Evolutionary conservation across 352 stramenopile species (phyloP).

Genomic region (Globisporangium viniferum): DNA sequence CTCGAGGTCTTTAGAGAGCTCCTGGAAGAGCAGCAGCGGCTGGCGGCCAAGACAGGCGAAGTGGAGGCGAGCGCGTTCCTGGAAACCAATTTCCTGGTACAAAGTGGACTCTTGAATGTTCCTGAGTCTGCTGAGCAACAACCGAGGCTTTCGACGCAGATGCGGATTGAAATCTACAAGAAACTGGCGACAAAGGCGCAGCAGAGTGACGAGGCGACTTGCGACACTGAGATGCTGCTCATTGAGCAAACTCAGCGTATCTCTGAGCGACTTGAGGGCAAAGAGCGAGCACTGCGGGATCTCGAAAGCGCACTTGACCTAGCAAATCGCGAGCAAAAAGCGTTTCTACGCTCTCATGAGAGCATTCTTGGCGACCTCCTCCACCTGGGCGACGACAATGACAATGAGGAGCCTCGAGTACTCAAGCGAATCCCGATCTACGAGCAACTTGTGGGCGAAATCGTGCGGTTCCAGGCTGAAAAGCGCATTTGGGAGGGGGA

Average conservation of each 20-base stretch:
- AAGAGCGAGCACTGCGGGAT: neutral
- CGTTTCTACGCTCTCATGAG: neutral
- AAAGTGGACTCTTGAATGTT: slow-evolving; percentile 13
- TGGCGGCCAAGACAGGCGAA: slow-evolving; percentile 10
- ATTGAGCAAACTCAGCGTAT: neutral
- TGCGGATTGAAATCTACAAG: slow-evolving; percentile 28
- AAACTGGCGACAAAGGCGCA: slow-evolving; percentile 15
- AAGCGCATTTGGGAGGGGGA: slow-evolving; percentile 17
- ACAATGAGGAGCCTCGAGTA: neutral
- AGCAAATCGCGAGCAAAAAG: neutral
- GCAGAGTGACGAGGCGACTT: neutral
- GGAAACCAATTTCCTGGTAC: slow-evolving; percentile 11
- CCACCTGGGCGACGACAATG: neutral
- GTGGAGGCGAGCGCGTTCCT: neutral
- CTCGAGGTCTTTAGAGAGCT: slow-evolving; percentile 29
- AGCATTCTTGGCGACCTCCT: neutral
- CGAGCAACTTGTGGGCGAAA: slow-evolving; percentile 8
- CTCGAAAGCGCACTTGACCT: neutral
- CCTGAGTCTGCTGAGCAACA: neutral
- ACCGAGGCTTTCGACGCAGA: slow-evolving; percentile 11
- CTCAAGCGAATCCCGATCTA: slow-evolving; percentile 5
- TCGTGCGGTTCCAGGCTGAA: neutral
- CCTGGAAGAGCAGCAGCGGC: slow-evolving; percentile 20
- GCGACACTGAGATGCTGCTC: slow-evolving; percentile 2
- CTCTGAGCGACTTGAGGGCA: neutral